These are phyloP conservation scores for Ophiostoma perfectum DNA, from an alignment of 2,329 filamentous ascomycete genomes.

Conservation along the genomic window DNA sequence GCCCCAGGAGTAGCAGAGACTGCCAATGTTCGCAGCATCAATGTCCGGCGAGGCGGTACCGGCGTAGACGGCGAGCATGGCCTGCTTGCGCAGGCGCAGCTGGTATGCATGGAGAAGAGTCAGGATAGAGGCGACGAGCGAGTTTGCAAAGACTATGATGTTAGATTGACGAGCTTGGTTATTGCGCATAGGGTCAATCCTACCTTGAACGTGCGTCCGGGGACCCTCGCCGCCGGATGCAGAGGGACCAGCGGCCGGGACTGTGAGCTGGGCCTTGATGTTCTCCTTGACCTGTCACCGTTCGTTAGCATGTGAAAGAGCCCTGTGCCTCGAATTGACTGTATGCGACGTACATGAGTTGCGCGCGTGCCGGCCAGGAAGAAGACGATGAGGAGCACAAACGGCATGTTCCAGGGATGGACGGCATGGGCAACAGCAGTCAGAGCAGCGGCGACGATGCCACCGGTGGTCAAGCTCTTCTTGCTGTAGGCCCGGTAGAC, in stretches of 20 bases:
- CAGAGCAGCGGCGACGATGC: constrained; percentile 63
- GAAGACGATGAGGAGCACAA: constrained; percentile 74
- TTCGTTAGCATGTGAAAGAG: constrained; percentile 14
- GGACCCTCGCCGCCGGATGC: constrained; percentile 69
- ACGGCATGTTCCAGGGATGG: constrained; percentile 94
- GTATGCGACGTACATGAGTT: constrained; percentile 41
- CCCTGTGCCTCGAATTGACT: too few species aligned
- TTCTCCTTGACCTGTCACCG: constrained; percentile 76
- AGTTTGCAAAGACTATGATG: constrained; percentile 73
- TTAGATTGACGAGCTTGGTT: neutral
- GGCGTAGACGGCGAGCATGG: constrained; percentile 34
- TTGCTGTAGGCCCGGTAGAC: constrained; percentile 63
- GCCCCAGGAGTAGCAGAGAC: constrained; percentile 54
- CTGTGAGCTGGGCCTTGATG: constrained; percentile 74
- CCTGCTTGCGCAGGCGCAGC: constrained; percentile 44
- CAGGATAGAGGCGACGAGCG: constrained; percentile 65
- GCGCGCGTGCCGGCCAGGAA: constrained; percentile 79
- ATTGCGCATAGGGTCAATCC: constrained; percentile 9
- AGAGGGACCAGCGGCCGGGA: constrained; percentile 62
- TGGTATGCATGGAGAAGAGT: constrained; percentile 56
- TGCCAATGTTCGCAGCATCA: constrained; percentile 34
- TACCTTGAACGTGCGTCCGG: constrained; percentile 74
- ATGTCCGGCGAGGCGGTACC: constrained; percentile 20
- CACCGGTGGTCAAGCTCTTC: constrained; percentile 71
- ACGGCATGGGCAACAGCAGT: constrained; percentile 77